Conservation (phyloP, 768 basidiomycete genomes). For the Psilocybe cyanescens region DNA sequence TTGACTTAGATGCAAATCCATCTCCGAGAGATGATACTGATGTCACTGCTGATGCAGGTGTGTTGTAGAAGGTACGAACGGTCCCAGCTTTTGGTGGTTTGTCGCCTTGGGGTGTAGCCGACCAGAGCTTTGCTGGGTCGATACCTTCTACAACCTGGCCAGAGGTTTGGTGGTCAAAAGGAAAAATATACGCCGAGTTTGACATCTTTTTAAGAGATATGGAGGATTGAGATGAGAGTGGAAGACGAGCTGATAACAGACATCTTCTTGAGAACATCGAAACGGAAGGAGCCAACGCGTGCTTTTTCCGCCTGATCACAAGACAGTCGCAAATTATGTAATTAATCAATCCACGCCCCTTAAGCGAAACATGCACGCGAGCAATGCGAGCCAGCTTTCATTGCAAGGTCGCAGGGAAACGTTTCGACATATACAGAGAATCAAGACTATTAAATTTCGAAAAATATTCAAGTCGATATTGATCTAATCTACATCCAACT, state of each 20-base stretch:
- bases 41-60: slow-evolving; percentile 49
- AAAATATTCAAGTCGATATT: too few species aligned
- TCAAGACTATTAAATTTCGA: too few species aligned
- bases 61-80: slow-evolving; percentile 66
- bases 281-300: slow-evolving; percentile 16
- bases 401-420: too few species aligned
- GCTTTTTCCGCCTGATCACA: slow-evolving; percentile 15
- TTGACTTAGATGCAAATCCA: slow-evolving; percentile 48
- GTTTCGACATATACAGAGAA: too few species aligned
- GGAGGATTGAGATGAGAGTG: slow-evolving; percentile 24
- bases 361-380: neutral
- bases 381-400: too few species aligned
- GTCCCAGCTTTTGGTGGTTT: slow-evolving; percentile 65
- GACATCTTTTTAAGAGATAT: slow-evolving; percentile 44
- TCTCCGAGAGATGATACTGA: slow-evolving; percentile 65
- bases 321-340: slow-evolving; percentile 12
- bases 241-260: slow-evolving; percentile 23
- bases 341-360: neutral
- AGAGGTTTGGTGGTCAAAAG: slow-evolving; percentile 52
- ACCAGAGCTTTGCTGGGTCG: slow-evolving; percentile 57
- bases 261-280: slow-evolving; percentile 29
- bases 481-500: too few species aligned
- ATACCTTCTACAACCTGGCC: slow-evolving; percentile 36
- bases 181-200: slow-evolving; percentile 59
- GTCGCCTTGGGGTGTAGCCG: slow-evolving; percentile 46